Percentiles rank a stretch among this genome's conserved stretches.
Conservation (phyloP, 257 asterid genomes). For the Ilex aquifolium region DNA sequence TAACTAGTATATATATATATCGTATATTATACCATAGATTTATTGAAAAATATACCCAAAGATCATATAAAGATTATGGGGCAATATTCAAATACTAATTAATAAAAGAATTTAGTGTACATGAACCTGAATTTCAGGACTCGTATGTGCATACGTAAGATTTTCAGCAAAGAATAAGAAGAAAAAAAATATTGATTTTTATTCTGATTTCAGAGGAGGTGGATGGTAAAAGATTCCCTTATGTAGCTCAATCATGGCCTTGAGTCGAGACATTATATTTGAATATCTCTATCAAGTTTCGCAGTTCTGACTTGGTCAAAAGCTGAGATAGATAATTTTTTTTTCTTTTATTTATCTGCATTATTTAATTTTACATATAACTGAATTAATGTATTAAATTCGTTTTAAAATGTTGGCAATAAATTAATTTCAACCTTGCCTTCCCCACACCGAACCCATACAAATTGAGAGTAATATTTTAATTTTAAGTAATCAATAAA, state of each 20-base stretch:
- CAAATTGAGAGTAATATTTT: no score
- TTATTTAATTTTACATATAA: no score
- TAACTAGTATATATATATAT: no score
- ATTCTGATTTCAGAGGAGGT: constrained; percentile 8
- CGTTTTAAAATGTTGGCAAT: no score
- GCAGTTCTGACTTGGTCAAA: constrained; percentile 10
- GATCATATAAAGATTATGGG: constrained; percentile 16
- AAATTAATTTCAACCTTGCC: no score
- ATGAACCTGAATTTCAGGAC: no score
- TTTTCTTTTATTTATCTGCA: background rate
- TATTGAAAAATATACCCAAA: background rate
- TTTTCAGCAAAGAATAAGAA: constrained; percentile 7
- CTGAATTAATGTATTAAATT: no score
- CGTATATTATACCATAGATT: background rate
- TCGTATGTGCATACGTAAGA: constrained; percentile 6
- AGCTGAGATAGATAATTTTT: background rate
- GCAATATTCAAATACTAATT: constrained; percentile 15
- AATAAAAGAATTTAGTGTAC: no score
- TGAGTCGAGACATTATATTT: background rate
- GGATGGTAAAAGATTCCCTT: constrained; percentile 18
- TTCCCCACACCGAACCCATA: no score
- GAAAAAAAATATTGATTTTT: background rate
- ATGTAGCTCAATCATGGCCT: constrained; percentile 11
- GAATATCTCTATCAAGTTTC: no score
- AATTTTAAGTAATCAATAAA: no score